These are phyloP conservation scores for Globisporangium emineosum DNA, from an alignment of 352 stramenopile species.

Conservation along the genomic window DNA sequence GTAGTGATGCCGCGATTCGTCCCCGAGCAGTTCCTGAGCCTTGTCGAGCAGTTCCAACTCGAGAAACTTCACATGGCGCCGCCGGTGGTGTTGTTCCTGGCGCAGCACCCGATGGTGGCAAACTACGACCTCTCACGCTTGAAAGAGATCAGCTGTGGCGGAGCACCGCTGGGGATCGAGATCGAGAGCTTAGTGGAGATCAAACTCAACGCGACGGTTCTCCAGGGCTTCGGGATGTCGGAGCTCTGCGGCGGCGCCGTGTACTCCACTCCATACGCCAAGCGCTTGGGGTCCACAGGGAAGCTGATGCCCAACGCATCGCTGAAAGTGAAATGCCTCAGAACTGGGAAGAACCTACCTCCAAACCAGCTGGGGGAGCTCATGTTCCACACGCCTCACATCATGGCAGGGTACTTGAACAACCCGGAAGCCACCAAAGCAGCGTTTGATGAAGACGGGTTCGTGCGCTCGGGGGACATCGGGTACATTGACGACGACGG, in stretches of 20 bases:
- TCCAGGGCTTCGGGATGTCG: slow-evolving; percentile 56
- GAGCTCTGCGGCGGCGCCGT: slow-evolving; percentile 19
- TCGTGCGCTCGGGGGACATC: slow-evolving; percentile 89
- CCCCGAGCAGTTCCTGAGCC: slow-evolving; percentile 74
- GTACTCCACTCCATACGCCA: slow-evolving; percentile 6
- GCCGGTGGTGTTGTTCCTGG: slow-evolving; percentile 77
- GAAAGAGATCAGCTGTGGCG: slow-evolving; percentile 63
- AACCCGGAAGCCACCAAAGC: slow-evolving; percentile 78
- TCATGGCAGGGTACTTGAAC: slow-evolving; percentile 78
- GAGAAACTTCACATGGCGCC: slow-evolving; percentile 66
- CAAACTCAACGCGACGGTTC: slow-evolving; percentile 46
- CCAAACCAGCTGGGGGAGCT: slow-evolving; percentile 54
- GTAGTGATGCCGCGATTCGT: slow-evolving; percentile 88
- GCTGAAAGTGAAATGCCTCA: slow-evolving; percentile 35
- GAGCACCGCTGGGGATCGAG: slow-evolving; percentile 78
- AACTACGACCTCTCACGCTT: slow-evolving; percentile 83
- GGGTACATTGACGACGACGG: slow-evolving; percentile 92
- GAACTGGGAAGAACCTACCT: slow-evolving; percentile 29
- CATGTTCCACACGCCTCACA: slow-evolving; percentile 42
- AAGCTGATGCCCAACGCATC: slow-evolving; percentile 35
- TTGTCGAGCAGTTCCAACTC: slow-evolving; percentile 70
- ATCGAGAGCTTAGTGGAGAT: slow-evolving; percentile 49
- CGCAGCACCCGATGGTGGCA: slow-evolving; percentile 83
- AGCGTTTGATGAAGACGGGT: slow-evolving; percentile 75
- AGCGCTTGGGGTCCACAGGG: slow-evolving; percentile 21